phyloP scores from a whole-genome alignment of 2,329 filamentous ascomycete species.

The Curvularia spicifera region DNA sequence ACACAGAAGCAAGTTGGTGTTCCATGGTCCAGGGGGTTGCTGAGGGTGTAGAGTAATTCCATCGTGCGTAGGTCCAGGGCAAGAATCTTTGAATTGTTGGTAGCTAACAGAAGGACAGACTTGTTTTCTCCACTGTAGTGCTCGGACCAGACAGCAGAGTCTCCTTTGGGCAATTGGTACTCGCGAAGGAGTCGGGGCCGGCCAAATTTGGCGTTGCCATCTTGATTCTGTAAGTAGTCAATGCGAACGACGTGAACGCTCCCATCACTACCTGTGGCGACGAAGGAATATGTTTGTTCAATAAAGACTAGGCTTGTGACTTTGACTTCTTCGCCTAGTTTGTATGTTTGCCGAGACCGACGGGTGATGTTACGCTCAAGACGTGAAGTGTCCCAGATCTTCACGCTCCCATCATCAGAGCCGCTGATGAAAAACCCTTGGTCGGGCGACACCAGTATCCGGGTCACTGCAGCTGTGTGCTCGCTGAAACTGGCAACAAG shows the following conservation, averaged over 20 bases:
- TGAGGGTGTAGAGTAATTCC: slow-evolving; percentile 77
- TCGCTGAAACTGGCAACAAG: slow-evolving; percentile 89
- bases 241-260: slow-evolving; percentile 83
- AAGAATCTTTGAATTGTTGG: slow-evolving; percentile 81
- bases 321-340: slow-evolving; percentile 71
- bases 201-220: slow-evolving; percentile 71
- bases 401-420: slow-evolving; percentile 88
- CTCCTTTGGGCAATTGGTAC: slow-evolving; percentile 74
- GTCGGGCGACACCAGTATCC: slow-evolving; percentile 83
- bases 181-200: slow-evolving; percentile 74
- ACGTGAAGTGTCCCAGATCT: slow-evolving; percentile 89
- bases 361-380: slow-evolving; percentile 91
- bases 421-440: slow-evolving; percentile 94
- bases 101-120: slow-evolving; percentile 86
- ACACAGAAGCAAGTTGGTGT: slow-evolving; percentile 90
- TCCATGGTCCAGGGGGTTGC: slow-evolving; percentile 90
- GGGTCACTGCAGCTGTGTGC: slow-evolving; percentile 81
- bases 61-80: slow-evolving; percentile 88
- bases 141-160: slow-evolving; percentile 88
- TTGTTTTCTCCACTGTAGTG: slow-evolving; percentile 83
- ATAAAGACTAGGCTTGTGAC: slow-evolving; percentile 88
- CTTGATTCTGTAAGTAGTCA: slow-evolving; percentile 65
- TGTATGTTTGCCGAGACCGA: slow-evolving; percentile 84
- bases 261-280: slow-evolving; percentile 88
- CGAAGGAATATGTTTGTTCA: slow-evolving; percentile 90